Evolutionary conservation across 176 grass and related monocot genomes (phyloP), one percentile per base, ranked within the genome.

Genomic region (Triticum dicoccoides): DNA sequence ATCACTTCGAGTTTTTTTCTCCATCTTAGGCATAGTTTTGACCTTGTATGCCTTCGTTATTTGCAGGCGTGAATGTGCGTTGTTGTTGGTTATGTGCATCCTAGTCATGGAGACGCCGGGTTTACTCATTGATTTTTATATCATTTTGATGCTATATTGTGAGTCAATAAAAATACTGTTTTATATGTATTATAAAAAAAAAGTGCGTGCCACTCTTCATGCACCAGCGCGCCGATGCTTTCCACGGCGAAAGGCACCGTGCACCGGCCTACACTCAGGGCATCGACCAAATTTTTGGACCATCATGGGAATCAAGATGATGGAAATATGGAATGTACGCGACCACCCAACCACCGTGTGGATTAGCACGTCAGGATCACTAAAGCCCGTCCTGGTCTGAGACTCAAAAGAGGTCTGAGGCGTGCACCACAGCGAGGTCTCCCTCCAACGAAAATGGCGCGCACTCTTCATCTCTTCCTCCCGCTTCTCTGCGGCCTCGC

Each of bases 401-500:
- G 37, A 14, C 45, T 14, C 18, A 0, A 25, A 25, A 6, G 51
- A 54, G 51, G 5, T 58, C 15, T 8, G 2, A 58, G 18, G 54
- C 15, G 4, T 21, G 9, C 41, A 42, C 9, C 9, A 41, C 39
- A 41, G 39, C 39, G 5, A 41, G 39, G 39, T 41, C 41, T 42
- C 41, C 9, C 9, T 42, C 54, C 17, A 58, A 3, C 3, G 25
- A 68, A 73, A 11, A 87, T 89, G 89, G 86, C 86, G 32, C 62
- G 66, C n/a, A 32, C 6, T 44, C 30, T 42, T 2, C 20, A 21
- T 64, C 38, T 3, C 42, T 12, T 49, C 32, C 30, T 87, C 52
- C 45, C 35, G 2, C 69, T 89, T 17, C 24, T 78, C 62, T 61
- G 21, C 44, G 3, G 17, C 15, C 24, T 21, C 35, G 27, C 29